Evolutionary conservation across 176 grass and related monocot genomes (phyloP).

Genomic region (Ananas comosus): DNA sequence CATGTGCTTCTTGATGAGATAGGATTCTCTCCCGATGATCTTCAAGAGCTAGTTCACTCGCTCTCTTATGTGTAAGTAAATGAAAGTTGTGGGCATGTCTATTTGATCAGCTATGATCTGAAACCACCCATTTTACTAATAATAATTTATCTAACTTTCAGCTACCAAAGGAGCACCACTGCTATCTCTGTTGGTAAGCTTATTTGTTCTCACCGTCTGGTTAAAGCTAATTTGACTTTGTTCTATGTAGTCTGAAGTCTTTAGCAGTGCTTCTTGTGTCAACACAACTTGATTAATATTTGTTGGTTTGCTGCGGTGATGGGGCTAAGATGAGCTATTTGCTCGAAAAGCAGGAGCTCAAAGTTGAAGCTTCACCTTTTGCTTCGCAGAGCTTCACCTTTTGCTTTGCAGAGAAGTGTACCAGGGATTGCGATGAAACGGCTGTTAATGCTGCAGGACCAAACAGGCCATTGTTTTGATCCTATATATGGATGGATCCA

Average conservation of each 20-base stretch:
- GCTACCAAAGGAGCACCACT: conserved; percentile 93
- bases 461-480: neutral
- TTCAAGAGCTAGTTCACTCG: conserved; percentile 80
- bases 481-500: neutral
- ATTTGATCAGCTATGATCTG: neutral
- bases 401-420: too few species aligned
- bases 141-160: conserved; percentile 22
- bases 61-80: conserved; percentile 81
- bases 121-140: neutral
- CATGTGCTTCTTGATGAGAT: conserved; percentile 89
- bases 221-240: too few species aligned
- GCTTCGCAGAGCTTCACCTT: too few species aligned
- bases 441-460: too few species aligned
- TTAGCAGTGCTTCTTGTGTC: too few species aligned
- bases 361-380: too few species aligned
- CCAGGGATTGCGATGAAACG: too few species aligned
- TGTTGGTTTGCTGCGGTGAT: neutral
- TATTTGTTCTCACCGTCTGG: neutral
- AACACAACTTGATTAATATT: too few species aligned
- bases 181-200: conserved; percentile 78
- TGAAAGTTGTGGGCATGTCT: neutral
- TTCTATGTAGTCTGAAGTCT: too few species aligned
- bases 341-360: too few species aligned
- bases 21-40: conserved; percentile 55
- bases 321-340: too few species aligned